These are phyloP conservation scores for Aphanomyces stellatus DNA, from an alignment of 352 stramenopile genomes.

Conservation along the genomic window DNA sequence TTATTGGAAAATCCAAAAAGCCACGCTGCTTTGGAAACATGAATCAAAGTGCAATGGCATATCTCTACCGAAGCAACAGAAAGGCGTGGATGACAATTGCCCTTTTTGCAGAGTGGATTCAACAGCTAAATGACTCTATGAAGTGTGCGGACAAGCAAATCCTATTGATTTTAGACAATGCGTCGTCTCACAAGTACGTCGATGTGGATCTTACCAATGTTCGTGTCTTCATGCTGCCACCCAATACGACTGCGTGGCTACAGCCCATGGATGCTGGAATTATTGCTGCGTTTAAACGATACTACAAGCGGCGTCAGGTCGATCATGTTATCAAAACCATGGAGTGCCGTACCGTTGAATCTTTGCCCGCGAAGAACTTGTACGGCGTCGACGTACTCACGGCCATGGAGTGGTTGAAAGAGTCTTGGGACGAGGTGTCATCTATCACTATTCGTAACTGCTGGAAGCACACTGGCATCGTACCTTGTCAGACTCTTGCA, in stretches of 20 bases:
- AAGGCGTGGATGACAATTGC: constrained; percentile 29
- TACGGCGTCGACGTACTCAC: not conserved
- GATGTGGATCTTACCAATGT: constrained; percentile 1
- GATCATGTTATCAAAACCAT: not conserved
- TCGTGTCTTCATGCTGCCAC: not conserved
- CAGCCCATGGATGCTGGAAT: not conserved
- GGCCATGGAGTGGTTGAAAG: not conserved
- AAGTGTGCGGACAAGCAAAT: constrained; percentile 19
- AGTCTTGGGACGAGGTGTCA: not conserved
- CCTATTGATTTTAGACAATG: constrained; percentile 28
- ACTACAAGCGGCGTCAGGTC: not conserved
- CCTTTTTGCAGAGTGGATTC: constrained; percentile 32
- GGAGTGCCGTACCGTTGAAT: not conserved
- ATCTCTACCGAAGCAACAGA: constrained; percentile 25
- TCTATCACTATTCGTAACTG: not conserved
- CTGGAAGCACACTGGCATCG: not conserved
- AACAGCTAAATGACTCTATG: constrained; percentile 24
- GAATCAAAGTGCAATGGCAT: constrained; percentile 4
- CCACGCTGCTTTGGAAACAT: constrained; percentile 24
- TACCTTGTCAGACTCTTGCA: not conserved
- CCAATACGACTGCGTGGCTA: not conserved
- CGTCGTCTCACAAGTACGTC: not conserved
- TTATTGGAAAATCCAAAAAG: constrained; percentile 30
- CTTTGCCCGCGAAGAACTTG: not conserved
- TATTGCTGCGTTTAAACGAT: not conserved